Conservation (phyloP, 2,329 filamentous ascomycete genomes). For the Talaromyces sp. region DNA sequence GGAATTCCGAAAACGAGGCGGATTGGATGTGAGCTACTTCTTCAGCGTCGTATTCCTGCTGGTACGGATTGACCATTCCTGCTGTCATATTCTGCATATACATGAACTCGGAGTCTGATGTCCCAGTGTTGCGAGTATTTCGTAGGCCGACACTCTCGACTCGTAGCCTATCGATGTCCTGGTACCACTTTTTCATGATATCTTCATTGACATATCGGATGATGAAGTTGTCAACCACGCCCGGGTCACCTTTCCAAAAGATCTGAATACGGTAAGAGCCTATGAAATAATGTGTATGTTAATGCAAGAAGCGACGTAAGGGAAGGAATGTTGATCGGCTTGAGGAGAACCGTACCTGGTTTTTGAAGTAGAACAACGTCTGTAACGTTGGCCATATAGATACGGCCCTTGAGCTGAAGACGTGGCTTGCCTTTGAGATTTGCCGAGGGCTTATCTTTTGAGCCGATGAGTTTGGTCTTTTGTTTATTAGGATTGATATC, state of each 20-base stretch:
- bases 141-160: constrained; percentile 55
- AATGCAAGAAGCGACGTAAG: not conserved
- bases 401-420: constrained; percentile 90
- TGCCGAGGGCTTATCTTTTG: constrained; percentile 68
- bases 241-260: constrained; percentile 96
- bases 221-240: constrained; percentile 93
- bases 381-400: constrained; percentile 99
- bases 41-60: constrained; percentile 57
- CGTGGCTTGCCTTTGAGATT: constrained; percentile 72
- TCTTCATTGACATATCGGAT: constrained; percentile 93
- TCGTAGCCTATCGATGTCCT: constrained; percentile 73
- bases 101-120: constrained; percentile 70
- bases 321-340: not conserved
- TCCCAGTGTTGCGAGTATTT: constrained; percentile 53
- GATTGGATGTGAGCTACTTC: constrained; percentile 46
- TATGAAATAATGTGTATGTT: constrained; percentile 36
- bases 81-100: constrained; percentile 69
- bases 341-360: constrained; percentile 62
- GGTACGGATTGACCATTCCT: constrained; percentile 75
- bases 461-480: constrained; percentile 61
- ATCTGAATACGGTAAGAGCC: constrained; percentile 95
- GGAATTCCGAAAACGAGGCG: constrained; percentile 49
- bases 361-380: constrained; percentile 86
- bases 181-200: constrained; percentile 87
- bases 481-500: constrained; percentile 83